phyloP scores from a whole-genome alignment of 192 early-diverging fungal species.

The Coemansia asiatica region DNA sequence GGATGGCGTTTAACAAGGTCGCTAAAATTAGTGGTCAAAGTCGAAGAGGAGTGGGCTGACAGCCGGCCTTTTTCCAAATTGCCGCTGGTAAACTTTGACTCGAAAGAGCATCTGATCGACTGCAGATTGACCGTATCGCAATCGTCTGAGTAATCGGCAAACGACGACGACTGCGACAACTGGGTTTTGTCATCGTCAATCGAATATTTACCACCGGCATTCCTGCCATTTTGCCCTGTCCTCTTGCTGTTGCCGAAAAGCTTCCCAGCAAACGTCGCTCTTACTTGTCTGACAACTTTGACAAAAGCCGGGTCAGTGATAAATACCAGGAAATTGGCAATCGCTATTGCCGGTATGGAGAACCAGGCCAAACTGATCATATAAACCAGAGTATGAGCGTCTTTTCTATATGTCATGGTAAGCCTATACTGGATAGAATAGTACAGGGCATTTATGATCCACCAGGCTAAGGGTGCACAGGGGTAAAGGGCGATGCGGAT shows the following conservation, averaged over 20 bases:
- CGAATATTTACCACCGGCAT: no score
- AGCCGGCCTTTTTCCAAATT: neutral
- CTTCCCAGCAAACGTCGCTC: neutral
- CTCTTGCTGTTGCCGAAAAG: neutral
- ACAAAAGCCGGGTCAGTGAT: conserved; percentile 12
- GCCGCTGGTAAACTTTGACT: neutral
- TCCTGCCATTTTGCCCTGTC: neutral
- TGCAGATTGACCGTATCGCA: neutral
- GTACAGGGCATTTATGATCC: conserved; percentile 3
- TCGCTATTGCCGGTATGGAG: conserved; percentile 3
- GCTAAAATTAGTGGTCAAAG: conserved; percentile 5
- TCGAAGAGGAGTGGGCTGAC: conserved; percentile 8
- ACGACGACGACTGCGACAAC: neutral
- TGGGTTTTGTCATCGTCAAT: no score
- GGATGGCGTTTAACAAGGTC: conserved; percentile 22
- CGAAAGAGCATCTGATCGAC: conserved; percentile 7
- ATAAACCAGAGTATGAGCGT: neutral
- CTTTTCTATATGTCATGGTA: conserved; percentile 6
- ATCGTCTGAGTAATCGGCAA: neutral
- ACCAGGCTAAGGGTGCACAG: conserved; percentile 11
- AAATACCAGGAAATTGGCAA: conserved; percentile 13
- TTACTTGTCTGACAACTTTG: neutral
- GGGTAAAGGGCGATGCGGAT: conserved; percentile 20
- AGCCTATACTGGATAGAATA: conserved; percentile 12
- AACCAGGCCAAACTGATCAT: conserved; percentile 9